Evolutionary conservation across 768 basidiomycete species (phyloP).

Genomic region (Kwoniella dendrophila): DNA sequence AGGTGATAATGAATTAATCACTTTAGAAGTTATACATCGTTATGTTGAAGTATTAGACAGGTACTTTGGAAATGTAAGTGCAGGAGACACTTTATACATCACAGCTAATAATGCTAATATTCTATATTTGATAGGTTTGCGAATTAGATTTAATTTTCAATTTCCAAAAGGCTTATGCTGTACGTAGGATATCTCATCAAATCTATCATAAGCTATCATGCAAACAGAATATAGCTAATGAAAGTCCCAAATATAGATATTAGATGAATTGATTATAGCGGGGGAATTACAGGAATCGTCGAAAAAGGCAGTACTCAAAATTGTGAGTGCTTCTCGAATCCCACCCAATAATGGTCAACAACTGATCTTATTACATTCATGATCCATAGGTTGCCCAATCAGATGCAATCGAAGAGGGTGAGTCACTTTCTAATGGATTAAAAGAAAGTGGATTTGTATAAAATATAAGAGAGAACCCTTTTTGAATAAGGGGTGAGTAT

Average conservation of each 20-base stretch:
- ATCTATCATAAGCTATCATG: background rate
- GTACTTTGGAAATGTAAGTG: constrained; percentile 82
- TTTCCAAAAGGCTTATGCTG: constrained; percentile 93
- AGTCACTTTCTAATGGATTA: constrained; percentile 31
- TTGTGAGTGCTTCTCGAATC: constrained; percentile 48
- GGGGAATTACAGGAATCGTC: constrained; percentile 94
- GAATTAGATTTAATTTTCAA: constrained; percentile 97
- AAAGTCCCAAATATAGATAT: constrained; percentile 58
- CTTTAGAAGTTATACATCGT: constrained; percentile 89
- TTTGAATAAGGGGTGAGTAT: constrained; percentile 7
- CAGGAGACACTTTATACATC: no score
- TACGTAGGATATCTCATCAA: constrained; percentile 32
- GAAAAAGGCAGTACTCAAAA: constrained; percentile 63
- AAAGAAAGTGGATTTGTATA: constrained; percentile 29
- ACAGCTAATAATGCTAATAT: no score
- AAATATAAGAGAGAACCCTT: background rate
- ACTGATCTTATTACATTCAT: background rate
- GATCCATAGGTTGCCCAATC: constrained; percentile 55
- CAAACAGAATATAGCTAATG: background rate
- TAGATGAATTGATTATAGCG: constrained; percentile 90
- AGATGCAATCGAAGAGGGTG: constrained; percentile 59
- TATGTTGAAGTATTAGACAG: constrained; percentile 86
- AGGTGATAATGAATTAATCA: constrained; percentile 85
- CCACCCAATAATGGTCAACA: background rate
- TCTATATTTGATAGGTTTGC: constrained; percentile 55